Percentiles rank a stretch among this genome's conserved stretches.
phyloP scores from a whole-genome alignment of 2,329 filamentous ascomycete genomes.

The Neopestalotiopsis sp. region DNA sequence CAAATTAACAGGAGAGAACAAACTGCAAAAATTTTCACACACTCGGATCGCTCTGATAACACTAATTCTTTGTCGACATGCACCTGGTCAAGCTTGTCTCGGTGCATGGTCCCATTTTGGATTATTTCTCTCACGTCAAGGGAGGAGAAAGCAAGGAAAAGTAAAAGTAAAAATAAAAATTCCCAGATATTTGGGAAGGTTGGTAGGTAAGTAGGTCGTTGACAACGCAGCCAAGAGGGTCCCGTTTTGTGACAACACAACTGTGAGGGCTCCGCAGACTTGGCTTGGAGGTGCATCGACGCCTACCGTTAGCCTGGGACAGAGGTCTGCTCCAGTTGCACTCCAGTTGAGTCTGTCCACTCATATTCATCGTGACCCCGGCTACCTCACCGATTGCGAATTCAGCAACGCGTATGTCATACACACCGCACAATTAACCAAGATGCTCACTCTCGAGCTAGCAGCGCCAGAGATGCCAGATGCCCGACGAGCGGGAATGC shows the following conservation, averaged over 20 bases:
- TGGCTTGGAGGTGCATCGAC: neutral
- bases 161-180: neutral
- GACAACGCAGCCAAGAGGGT: neutral
- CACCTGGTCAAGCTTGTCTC: neutral
- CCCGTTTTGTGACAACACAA: neutral
- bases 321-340: neutral
- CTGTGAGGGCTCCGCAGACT: neutral
- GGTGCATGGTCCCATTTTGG: neutral
- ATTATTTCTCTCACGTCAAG: neutral
- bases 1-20: neutral
- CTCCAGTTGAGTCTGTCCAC: neutral
- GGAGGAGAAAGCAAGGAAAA: neutral
- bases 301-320: neutral
- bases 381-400: constrained; percentile 1
- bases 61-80: neutral
- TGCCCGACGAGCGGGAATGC: neutral
- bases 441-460: no score
- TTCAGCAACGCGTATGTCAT: neutral
- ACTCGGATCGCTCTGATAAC: neutral
- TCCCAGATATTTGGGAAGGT: neutral
- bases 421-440: neutral
- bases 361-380: neutral
- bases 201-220: neutral
- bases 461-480: neutral
- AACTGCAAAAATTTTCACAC: neutral